Base-by-base conservation (phyloP, 805 yeast genomes). In the Spencermartinsiella europaea region DNA sequence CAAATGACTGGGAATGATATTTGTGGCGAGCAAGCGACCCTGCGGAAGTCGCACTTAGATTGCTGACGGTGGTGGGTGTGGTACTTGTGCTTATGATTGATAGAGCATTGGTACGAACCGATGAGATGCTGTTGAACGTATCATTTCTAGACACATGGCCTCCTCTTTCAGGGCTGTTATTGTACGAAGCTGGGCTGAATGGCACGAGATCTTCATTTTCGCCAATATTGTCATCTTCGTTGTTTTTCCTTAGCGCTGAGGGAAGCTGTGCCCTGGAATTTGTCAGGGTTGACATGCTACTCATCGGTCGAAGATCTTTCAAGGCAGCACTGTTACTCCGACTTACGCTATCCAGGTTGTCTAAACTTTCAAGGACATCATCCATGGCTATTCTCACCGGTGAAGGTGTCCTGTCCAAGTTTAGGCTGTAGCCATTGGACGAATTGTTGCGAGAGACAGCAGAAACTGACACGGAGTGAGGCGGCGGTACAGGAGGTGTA, bases 1-100 rank as follows among this genome's bases (percentile, higher is more conserved):
- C 31, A 8, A 40, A 15, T 3, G 45, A 37, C 17, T 35, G 22
- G 17, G 36, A 25, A 28, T 22, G 14, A 14, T 37, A n/a, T 56
- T 76, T 83, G 61, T 87, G 95, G 58, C 95, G 75, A 39, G 81
- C 80, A 48, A 80, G 80, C 25, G 95, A 85, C 0, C 95, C 95
- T 1, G 95, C 95, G 52, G 93, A 83, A 0, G 95, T 85, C 3
- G 95, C 95, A 67, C 93, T 84, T 51, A 85, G 75, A 61, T 85
- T 93, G 31, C 77, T 73, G 65, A 73, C 62, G 7, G 70, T 59
- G 2, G 77, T 70, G 22, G 73, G 52, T 2, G 58, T 44, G 7
- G 56, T 49, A 42, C 56, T 46, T 31, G 35, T 16, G 37, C 53
- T 51, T 16, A 45, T 35, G 28, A 50, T 46, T 2, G 59, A 53